phyloP scores from a whole-genome alignment of 495 filamentous ascomycete genomes.

The Neurospora sp. region DNA sequence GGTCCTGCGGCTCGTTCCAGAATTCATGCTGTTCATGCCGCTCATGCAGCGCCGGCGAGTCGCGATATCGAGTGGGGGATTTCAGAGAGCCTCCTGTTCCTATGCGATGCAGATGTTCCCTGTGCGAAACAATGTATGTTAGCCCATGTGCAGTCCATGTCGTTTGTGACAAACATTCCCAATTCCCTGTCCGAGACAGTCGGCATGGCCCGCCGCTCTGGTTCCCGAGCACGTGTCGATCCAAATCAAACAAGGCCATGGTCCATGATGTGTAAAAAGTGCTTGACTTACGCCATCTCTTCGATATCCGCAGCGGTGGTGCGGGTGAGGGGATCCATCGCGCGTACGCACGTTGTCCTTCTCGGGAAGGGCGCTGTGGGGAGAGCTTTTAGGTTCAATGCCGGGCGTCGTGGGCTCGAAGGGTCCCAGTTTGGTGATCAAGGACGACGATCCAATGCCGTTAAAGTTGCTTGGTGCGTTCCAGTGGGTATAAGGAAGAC shows the following conservation, averaged over 20 bases:
- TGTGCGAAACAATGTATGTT: neutral
- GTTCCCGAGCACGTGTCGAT: neutral
- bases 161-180: neutral
- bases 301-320: conserved; percentile 6
- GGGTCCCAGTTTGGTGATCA: neutral
- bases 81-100: conserved; percentile 3
- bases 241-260: neutral
- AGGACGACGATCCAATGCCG: neutral
- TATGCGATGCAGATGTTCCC: conserved; percentile 7
- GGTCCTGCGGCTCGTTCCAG: neutral
- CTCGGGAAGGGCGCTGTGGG: neutral
- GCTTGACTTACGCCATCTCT: conserved; percentile 10
- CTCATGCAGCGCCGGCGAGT: conserved; percentile 2
- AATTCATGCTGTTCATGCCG: conserved; percentile 4
- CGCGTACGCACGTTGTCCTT: neutral
- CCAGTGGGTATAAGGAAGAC: neutral
- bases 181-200: neutral
- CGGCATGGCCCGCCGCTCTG: neutral
- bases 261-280: neutral
- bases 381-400: neutral
- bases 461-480: neutral
- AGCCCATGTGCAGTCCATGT: conserved; percentile 1
- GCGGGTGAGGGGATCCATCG: conserved; percentile 3
- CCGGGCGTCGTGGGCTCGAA: neutral
- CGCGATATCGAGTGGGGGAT: neutral